Percentiles rank a stretch among this genome's conserved stretches.
These are phyloP conservation scores for Penicillium sp. DNA, from an alignment of 2,329 filamentous ascomycete genomes.

Conservation along the genomic window DNA sequence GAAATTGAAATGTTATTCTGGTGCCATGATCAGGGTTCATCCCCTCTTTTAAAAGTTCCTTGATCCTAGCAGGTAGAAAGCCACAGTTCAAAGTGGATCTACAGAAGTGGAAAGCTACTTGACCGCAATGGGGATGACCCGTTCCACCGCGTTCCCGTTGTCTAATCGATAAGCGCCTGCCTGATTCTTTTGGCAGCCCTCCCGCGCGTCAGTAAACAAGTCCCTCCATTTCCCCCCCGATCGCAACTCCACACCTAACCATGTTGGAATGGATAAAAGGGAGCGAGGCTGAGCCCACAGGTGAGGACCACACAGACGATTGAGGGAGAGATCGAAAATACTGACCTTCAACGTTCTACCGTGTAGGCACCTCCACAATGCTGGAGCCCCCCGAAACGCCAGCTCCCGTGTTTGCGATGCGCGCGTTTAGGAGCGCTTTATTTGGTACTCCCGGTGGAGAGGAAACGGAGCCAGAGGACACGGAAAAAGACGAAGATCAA, in stretches of 20 bases:
- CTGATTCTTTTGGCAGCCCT: constrained; percentile 7
- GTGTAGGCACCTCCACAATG: constrained; percentile 45
- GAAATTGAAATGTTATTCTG: too few species aligned
- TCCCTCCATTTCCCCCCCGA: constrained; percentile 12
- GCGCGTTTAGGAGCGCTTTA: constrained; percentile 59
- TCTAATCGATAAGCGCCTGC: constrained; percentile 12
- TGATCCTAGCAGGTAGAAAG: too few species aligned
- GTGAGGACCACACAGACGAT: constrained; percentile 4
- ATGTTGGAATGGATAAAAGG: constrained; percentile 25
- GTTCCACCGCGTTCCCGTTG: not conserved
- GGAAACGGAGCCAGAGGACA: constrained; percentile 29
- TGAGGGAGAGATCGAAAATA: not conserved
- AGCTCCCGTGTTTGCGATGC: constrained; percentile 60
- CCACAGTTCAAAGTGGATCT: too few species aligned
- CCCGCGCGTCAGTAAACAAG: constrained; percentile 31
- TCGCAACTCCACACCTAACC: constrained; percentile 7
- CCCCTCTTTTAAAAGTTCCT: too few species aligned
- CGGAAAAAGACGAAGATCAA: constrained; percentile 5
- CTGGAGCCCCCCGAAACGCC: constrained; percentile 58
- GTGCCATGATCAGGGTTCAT: too few species aligned
- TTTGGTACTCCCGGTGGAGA: constrained; percentile 57
- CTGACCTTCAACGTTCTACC: not conserved
- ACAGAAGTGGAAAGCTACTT: too few species aligned
- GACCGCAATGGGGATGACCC: not conserved
- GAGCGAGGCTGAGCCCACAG: constrained; percentile 15